Evolutionary conservation across 2,329 filamentous ascomycete genomes (phyloP).

Genomic region (Thermothelomyces thermophilus): DNA sequence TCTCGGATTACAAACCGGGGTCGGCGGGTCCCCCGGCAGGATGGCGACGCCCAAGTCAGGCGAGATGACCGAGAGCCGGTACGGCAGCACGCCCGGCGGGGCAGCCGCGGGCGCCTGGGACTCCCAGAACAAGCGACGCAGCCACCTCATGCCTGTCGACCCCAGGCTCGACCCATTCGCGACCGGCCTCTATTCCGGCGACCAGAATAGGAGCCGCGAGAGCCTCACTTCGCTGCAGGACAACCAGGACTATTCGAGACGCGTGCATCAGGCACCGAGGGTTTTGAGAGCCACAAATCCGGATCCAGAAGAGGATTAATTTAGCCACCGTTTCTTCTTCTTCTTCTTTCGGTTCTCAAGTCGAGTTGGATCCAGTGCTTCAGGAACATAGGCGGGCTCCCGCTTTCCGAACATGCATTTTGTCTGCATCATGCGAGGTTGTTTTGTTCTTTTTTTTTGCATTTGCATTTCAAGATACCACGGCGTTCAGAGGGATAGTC

Average conservation of each 20-base stretch:
- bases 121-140: conserved; percentile 36
- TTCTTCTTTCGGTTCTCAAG: neutral
- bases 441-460: conserved; percentile 22
- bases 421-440: conserved; percentile 5
- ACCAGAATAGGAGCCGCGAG: conserved; percentile 52
- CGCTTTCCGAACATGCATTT: neutral
- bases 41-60: conserved; percentile 35
- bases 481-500: conserved; percentile 30
- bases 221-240: conserved; percentile 58
- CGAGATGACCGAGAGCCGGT: conserved; percentile 16
- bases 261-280: conserved; percentile 45
- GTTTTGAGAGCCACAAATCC: conserved; percentile 59
- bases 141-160: conserved; percentile 52
- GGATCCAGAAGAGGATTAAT: conserved; percentile 39
- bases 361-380: neutral
- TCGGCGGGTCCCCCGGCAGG: conserved; percentile 46
- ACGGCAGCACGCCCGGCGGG: neutral
- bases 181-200: conserved; percentile 48
- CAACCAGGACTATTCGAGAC: conserved; percentile 59
- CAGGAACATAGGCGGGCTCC: neutral
- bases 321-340: neutral
- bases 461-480: conserved; percentile 39
- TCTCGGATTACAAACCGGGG: conserved; percentile 41
- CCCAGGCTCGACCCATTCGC: conserved; percentile 58
- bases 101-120: conserved; percentile 28